Evolutionary conservation across 345 rosid genomes (phyloP).

Genomic region (Bretschneidera sinensis): DNA sequence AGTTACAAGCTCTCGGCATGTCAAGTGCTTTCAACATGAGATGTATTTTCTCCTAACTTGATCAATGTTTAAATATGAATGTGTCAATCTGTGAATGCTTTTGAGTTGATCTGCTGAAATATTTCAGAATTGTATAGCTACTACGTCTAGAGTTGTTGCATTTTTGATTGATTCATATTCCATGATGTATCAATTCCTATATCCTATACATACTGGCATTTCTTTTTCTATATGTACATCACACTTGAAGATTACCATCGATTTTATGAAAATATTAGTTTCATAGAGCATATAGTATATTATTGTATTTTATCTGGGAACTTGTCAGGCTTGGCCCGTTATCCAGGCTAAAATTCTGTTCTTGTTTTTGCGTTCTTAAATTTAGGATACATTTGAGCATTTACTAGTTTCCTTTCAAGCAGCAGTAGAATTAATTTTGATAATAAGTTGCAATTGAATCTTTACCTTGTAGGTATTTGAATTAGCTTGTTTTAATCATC

Average conservation of each 20-base stretch:
- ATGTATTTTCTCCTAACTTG: not conserved
- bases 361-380: not conserved
- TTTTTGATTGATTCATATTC: not conserved
- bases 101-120: not conserved
- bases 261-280: not conserved
- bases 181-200: not conserved
- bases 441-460: too few species aligned
- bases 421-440: too few species aligned
- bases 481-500: too few species aligned
- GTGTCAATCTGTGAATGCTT: not conserved
- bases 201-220: too few species aligned
- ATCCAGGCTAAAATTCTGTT: not conserved
- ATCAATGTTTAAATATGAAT: too few species aligned
- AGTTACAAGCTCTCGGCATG: not conserved
- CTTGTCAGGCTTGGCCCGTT: not conserved
- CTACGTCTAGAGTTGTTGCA: not conserved
- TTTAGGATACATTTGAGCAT: not conserved
- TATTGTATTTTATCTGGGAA: not conserved
- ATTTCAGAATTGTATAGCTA: not conserved
- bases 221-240: too few species aligned
- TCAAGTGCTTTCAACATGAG: not conserved
- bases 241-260: too few species aligned
- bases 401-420: not conserved
- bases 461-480: too few species aligned
- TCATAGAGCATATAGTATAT: not conserved